phyloP scores from a whole-genome alignment of 768 basidiomycete species.

The Lactarius deliciosus region DNA sequence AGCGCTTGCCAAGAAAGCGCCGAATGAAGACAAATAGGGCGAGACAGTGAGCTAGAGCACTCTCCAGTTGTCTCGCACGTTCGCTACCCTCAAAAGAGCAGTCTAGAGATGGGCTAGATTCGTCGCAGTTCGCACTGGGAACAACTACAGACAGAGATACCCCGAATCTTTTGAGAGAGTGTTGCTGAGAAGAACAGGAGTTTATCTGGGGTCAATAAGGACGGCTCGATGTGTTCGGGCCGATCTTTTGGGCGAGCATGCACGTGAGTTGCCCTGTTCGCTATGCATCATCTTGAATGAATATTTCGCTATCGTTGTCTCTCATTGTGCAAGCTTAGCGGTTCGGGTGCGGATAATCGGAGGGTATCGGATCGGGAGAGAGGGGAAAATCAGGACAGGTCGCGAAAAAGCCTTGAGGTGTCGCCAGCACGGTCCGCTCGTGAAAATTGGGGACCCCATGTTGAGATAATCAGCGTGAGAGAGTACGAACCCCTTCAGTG shows the following conservation, averaged over 20 bases:
- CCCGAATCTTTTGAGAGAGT: too few species aligned
- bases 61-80: neutral
- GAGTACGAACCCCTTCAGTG: conserved; percentile 27
- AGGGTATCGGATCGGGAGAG: neutral
- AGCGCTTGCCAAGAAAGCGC: conserved; percentile 4
- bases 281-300: neutral
- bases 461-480: conserved; percentile 45
- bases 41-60: neutral
- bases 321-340: neutral
- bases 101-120: neutral
- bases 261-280: neutral
- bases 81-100: neutral
- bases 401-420: neutral
- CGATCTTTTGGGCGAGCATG: neutral
- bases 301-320: neutral
- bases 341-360: neutral
- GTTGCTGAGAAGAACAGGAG: conserved; percentile 3
- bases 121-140: neutral
- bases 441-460: conserved; percentile 13
- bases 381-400: neutral
- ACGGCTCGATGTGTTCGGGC: neutral
- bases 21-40: neutral
- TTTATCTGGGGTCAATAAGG: conserved; percentile 1
- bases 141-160: neutral
- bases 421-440: neutral